Conservation (phyloP, 2,329 filamentous ascomycete genomes). For the Scolecobasidium constrictum region DNA sequence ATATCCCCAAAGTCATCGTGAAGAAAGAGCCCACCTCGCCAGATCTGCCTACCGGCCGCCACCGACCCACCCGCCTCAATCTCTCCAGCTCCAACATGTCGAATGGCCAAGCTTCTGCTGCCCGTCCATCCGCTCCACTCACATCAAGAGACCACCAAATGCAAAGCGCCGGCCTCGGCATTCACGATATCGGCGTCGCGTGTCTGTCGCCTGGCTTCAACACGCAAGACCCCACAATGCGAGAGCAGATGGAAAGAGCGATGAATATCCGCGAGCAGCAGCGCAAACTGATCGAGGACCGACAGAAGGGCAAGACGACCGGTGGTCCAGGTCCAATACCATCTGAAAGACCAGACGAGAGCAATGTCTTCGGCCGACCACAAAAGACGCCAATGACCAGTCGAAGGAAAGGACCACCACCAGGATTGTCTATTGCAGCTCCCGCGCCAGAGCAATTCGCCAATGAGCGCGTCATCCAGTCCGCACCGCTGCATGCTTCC, state of each 20-base stretch:
- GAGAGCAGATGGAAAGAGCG: slow-evolving; percentile 88
- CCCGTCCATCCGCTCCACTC: slow-evolving; percentile 61
- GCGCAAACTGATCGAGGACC: slow-evolving; percentile 84
- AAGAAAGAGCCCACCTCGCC: slow-evolving; percentile 97
- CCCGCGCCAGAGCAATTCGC: slow-evolving; percentile 88
- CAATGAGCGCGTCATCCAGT: slow-evolving; percentile 91
- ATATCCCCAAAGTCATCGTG: slow-evolving; percentile 68
- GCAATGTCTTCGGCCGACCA: slow-evolving; percentile 30
- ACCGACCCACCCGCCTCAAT: slow-evolving; percentile 67
- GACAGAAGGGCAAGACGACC: slow-evolving; percentile 51
- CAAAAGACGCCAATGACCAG: slow-evolving; percentile 63
- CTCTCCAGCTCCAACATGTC: slow-evolving; percentile 41
- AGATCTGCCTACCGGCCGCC: slow-evolving; percentile 60
- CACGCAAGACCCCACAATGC: slow-evolving; percentile 92
- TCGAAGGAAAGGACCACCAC: slow-evolving; percentile 66
- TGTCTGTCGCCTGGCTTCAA: slow-evolving; percentile 93
- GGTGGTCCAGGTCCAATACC: slow-evolving; percentile 16
- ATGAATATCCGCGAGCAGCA: slow-evolving; percentile 90
- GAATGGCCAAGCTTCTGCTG: slow-evolving; percentile 29
- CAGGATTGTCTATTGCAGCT: slow-evolving; percentile 87
- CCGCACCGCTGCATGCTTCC: slow-evolving; percentile 84
- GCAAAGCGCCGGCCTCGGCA: slow-evolving; percentile 57
- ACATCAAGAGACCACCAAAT: slow-evolving; percentile 72
- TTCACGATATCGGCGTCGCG: slow-evolving; percentile 87
- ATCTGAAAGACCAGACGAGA: slow-evolving; percentile 18